A percentile compares a stretch with the other conserved stretches of the same genome.
These are phyloP conservation scores for Yarrowia sp. DNA, from an alignment of 805 yeast genomes.

Conservation along the genomic window DNA sequence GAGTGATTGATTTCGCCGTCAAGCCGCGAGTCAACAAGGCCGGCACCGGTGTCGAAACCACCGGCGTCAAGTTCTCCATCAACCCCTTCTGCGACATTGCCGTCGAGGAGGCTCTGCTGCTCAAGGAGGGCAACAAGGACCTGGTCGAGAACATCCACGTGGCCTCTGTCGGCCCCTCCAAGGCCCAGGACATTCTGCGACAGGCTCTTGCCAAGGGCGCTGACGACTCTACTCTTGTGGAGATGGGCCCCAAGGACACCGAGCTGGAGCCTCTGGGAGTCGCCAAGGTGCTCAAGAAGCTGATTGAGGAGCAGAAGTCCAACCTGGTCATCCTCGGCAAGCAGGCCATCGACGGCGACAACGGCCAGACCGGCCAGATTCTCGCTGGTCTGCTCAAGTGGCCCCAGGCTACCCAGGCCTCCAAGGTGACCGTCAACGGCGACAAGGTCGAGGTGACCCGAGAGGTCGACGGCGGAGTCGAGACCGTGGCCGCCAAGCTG, in stretches of 20 bases:
- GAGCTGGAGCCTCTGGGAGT: conserved; percentile 84
- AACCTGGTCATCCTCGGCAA: conserved; percentile 91
- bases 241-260: conserved; percentile 66
- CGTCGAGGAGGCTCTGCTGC: conserved; percentile 87
- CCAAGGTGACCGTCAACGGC: conserved; percentile 72
- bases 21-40: conserved; percentile 91
- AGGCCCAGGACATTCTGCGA: conserved; percentile 86
- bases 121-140: conserved; percentile 67
- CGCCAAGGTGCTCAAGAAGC: conserved; percentile 80
- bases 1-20: conserved; percentile 92
- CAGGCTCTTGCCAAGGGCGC: conserved; percentile 95
- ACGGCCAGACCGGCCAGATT: conserved; percentile 96
- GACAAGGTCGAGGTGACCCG: conserved; percentile 72
- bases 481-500: conserved; percentile 73
- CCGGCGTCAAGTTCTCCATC: conserved; percentile 89
- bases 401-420: conserved; percentile 97
- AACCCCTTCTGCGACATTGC: conserved; percentile 99
- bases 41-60: conserved; percentile 81
- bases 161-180: conserved; percentile 86
- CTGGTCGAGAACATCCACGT: conserved; percentile 85
- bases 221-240: conserved; percentile 82
- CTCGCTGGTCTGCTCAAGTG: conserved; percentile 90
- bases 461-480: conserved; percentile 96
- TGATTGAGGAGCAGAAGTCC: conserved; percentile 71
- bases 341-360: conserved; percentile 95